phyloP scores from a whole-genome alignment of 441 rosid species.

The Mallotus japonicus region DNA sequence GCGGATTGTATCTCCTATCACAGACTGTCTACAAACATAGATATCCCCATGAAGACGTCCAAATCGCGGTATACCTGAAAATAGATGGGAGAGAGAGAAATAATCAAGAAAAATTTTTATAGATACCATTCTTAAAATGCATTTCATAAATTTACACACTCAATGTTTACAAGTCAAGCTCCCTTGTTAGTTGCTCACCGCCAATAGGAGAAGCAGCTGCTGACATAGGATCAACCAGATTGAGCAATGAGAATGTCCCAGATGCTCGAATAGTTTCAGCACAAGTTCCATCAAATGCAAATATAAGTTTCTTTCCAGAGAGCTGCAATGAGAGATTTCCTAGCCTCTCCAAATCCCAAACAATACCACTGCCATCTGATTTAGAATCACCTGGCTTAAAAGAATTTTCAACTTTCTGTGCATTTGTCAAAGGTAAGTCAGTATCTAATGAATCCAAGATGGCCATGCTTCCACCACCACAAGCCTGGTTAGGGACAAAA shows the following conservation, averaged over 20 bases:
- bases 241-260: slow-evolving; percentile 84
- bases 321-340: slow-evolving; percentile 87
- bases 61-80: slow-evolving; percentile 92
- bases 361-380: slow-evolving; percentile 98
- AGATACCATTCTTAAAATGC: slow-evolving; percentile 1
- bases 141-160: slow-evolving; percentile 9
- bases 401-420: slow-evolving; percentile 68
- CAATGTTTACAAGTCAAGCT: slow-evolving; percentile 4
- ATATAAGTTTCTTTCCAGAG: slow-evolving; percentile 97
- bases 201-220: slow-evolving; percentile 99
- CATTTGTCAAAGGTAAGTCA: slow-evolving; percentile 64
- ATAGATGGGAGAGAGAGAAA: not conserved
- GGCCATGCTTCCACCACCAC: slow-evolving; percentile 99
- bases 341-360: slow-evolving; percentile 97
- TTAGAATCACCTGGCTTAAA: slow-evolving; percentile 75
- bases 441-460: slow-evolving; percentile 90
- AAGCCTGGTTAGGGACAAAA: slow-evolving; percentile 99
- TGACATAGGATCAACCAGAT: slow-evolving; percentile 98
- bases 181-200: slow-evolving; percentile 46
- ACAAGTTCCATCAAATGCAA: slow-evolving; percentile 98
- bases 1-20: slow-evolving; percentile 91
- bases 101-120: not conserved
- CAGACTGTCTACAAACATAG: slow-evolving; percentile 80
- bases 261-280: slow-evolving; percentile 81
- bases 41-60: slow-evolving; percentile 93